These are phyloP conservation scores for Avena insularis DNA, from an alignment of 176 grass and related monocot species.

Conservation along the genomic window DNA sequence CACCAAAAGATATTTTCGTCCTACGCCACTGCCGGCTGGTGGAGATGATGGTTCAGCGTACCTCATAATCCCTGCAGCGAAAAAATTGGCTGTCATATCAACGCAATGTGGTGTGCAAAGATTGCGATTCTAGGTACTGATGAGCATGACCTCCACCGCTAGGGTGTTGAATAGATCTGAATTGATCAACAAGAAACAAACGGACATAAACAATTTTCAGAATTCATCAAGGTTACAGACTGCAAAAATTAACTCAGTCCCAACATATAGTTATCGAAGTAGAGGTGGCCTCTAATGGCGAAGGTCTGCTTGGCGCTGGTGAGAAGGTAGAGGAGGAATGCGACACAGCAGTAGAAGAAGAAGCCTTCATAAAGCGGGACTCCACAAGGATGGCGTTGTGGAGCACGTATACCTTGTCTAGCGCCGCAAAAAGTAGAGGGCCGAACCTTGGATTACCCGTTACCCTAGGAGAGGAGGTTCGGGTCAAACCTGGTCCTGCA, in stretches of 20 bases:
- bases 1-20: too few relatives aligned
- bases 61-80: not conserved
- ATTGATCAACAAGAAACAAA: not conserved
- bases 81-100: not conserved
- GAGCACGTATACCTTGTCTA: slow-evolving; percentile 70
- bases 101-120: not conserved
- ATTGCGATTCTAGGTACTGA: slow-evolving; percentile 18
- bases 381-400: slow-evolving; percentile 68
- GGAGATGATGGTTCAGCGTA: too few relatives aligned
- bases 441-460: too few relatives aligned
- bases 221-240: not conserved
- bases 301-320: slow-evolving; percentile 84
- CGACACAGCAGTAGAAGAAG: slow-evolving; percentile 70
- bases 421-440: slow-evolving; percentile 53
- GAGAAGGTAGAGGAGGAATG: slow-evolving; percentile 79
- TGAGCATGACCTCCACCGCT: slow-evolving; percentile 53
- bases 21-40: too few relatives aligned
- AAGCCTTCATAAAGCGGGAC: slow-evolving; percentile 82
- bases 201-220: not conserved
- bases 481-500: too few relatives aligned
- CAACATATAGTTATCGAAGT: slow-evolving; percentile 44
- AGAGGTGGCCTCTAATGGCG: slow-evolving; percentile 63
- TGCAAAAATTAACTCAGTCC: not conserved
- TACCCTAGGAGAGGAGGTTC: too few relatives aligned
- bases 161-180: slow-evolving; percentile 62